phyloP scores from a whole-genome alignment of 768 basidiomycete genomes.

The Multifurca ochricompacta region DNA sequence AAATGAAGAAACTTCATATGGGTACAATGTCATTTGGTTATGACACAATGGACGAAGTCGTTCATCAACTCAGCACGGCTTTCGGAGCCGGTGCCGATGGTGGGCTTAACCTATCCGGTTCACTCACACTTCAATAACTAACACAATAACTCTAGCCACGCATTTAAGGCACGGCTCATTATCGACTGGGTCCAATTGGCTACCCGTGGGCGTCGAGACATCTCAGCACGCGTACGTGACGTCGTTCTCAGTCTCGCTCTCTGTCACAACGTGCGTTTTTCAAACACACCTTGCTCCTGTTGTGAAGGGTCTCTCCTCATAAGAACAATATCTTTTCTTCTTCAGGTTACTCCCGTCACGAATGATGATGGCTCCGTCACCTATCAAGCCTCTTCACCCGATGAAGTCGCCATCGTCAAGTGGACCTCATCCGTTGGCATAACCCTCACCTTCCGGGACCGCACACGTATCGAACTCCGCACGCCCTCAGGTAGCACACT shows the following conservation, averaged over 20 bases:
- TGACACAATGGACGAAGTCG: conserved; percentile 99
- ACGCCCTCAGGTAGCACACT: conserved; percentile 57
- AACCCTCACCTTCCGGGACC: conserved; percentile 81
- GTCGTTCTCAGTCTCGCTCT: conserved; percentile 88
- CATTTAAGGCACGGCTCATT: conserved; percentile 49
- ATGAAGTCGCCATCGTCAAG: conserved; percentile 96
- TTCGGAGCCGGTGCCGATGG: conserved; percentile 64
- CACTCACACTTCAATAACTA: not conserved
- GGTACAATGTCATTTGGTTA: conserved; percentile 95
- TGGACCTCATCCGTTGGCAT: conserved; percentile 96
- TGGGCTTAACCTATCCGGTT: conserved; percentile 33
- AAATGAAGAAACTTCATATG: conserved; percentile 98
- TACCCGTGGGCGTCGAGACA: conserved; percentile 81
- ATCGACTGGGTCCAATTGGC: conserved; percentile 78
- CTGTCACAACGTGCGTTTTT: conserved; percentile 82
- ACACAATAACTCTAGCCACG: conserved; percentile 18
- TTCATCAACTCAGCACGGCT: conserved; percentile 80
- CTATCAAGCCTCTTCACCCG: conserved; percentile 97
- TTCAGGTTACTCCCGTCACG: conserved; percentile 86
- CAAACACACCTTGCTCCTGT: not conserved
- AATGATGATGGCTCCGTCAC: conserved; percentile 94
- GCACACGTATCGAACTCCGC: conserved; percentile 80
- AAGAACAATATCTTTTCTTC: not conserved
- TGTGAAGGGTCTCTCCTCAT: not conserved
- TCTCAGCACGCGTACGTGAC: conserved; percentile 89